Evolutionary conservation across 2,329 filamentous ascomycete species (phyloP), one percentile per base, ranked within the genome.

Genomic region (Keithomyces neogunnii): DNA sequence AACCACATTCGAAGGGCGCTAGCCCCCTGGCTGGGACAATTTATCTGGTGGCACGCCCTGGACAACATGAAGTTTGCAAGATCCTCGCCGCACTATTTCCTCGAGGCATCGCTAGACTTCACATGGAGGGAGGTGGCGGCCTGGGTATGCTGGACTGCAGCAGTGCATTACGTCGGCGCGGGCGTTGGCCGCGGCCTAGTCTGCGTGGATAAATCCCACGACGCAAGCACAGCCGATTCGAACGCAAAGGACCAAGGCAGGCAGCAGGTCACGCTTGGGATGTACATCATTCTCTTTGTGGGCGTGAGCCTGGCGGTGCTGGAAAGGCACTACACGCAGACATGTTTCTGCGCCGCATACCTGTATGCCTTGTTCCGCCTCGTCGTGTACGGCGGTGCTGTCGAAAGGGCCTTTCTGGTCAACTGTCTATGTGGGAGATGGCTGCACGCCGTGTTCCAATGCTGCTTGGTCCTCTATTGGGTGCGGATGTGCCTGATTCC

Each of bases 1-100:
- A 66, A 73, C 61, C 71, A 75, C 55, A 58, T 70, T 13, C 65
- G 68, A 4, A 60, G 66, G 26, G 57, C 64, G n/a, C 51, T 72
- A 0, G 42, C 50, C 9, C 67, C 65, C 5, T 62, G 55, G 57
- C 52, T 67, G 0, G 63, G 61, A 3, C 55, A 62, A 28, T 67
- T 64, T 33, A 47, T 64, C 10, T 63, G 63, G 56, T 51, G 56
- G 52, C 57, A 57, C 28, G 67, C 67, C 9, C 58, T 66, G 50
- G 66, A 63, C 31, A 59, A 60, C 53, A 63, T 71, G 56, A 70
- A 67, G 50, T 58, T 67, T 42, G 69, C 64, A n/a, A 57, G 58
- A 5, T 62, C 56, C 11, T 65, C 65, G 32, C 70, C 69, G 4
- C 66, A 66, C 51, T 57, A 65, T 5, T 69, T 70, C 42, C 48